A percentile compares a stretch with the other conserved stretches of the same genome.
These are phyloP conservation scores for Yarrowia galli DNA, from an alignment of 1,139 yeast genomes.

Conservation along the genomic window DNA sequence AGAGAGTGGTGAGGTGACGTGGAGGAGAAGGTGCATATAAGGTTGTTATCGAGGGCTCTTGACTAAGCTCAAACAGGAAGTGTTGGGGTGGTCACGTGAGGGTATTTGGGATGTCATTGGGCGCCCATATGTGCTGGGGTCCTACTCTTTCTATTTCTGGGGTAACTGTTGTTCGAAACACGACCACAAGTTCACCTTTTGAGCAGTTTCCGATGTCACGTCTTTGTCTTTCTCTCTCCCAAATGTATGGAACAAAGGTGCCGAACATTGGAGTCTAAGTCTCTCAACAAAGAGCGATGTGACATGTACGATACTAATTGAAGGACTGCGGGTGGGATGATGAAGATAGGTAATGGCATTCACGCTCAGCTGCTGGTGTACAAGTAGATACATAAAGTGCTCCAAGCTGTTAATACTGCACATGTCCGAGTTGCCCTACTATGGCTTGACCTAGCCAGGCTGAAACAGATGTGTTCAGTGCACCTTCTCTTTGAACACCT, in stretches of 20 bases:
- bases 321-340: too few species aligned
- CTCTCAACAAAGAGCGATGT: constrained; percentile 1
- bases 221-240: neutral
- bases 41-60: constrained; percentile 23
- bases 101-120: neutral
- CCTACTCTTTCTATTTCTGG: neutral
- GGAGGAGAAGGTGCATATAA: constrained; percentile 10
- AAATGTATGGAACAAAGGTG: constrained; percentile 3
- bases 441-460: too few species aligned
- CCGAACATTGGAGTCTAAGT: neutral
- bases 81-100: neutral
- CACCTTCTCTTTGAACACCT: too few species aligned
- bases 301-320: neutral
- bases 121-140: neutral
- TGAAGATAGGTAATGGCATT: too few species aligned
- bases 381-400: too few species aligned
- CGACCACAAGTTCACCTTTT: neutral
- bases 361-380: too few species aligned
- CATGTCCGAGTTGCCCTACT: too few species aligned
- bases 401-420: too few species aligned
- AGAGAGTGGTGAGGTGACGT: constrained; percentile 27
- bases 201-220: neutral
- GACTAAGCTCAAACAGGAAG: neutral
- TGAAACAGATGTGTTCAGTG: too few species aligned
- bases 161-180: neutral